A percentile compares a stretch with the other conserved stretches of the same genome.
phyloP scores from a whole-genome alignment of 2,329 filamentous ascomycete species.

The Phyllosticta citrichinensis region DNA sequence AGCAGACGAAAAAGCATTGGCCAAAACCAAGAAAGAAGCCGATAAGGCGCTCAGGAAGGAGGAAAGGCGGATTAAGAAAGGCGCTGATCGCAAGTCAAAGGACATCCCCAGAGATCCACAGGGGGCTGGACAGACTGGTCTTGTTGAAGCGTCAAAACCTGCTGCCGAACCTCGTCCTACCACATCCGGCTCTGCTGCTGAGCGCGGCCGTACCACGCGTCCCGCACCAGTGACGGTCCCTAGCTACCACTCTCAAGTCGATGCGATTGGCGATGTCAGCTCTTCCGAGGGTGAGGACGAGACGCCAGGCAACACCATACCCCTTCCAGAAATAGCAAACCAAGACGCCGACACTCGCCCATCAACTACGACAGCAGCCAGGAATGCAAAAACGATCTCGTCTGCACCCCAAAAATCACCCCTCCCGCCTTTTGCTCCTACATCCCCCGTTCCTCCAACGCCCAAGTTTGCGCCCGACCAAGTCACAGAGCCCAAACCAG shows the following conservation, averaged over 20 bases:
- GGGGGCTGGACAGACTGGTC: background rate
- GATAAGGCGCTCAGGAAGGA: slow-evolving; percentile 43
- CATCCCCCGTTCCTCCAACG: slow-evolving; percentile 13
- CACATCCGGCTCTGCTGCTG: slow-evolving; percentile 8
- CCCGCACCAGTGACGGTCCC: background rate
- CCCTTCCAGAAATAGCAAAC: slow-evolving; percentile 15
- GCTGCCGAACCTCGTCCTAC: background rate
- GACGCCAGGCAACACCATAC: slow-evolving; percentile 14
- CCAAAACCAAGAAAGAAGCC: slow-evolving; percentile 28
- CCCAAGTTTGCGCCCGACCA: background rate
- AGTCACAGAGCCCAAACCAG: background rate
- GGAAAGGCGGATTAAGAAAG: slow-evolving; percentile 40
- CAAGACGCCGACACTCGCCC: background rate
- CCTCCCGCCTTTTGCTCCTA: slow-evolving; percentile 19
- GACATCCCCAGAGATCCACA: slow-evolving; percentile 12
- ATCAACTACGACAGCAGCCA: background rate
- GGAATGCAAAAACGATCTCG: slow-evolving; percentile 5
- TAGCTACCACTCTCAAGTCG: slow-evolving; percentile 6
- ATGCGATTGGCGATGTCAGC: slow-evolving; percentile 5
- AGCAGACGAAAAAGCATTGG: slow-evolving; percentile 38
- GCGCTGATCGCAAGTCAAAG: slow-evolving; percentile 44
- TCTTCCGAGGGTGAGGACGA: slow-evolving; percentile 8
- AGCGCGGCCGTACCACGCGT: background rate
- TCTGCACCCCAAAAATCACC: slow-evolving; percentile 11
- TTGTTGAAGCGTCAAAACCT: background rate